Conservation (phyloP, 2,329 filamentous ascomycete genomes). For the Trichoderma sp. region DNA sequence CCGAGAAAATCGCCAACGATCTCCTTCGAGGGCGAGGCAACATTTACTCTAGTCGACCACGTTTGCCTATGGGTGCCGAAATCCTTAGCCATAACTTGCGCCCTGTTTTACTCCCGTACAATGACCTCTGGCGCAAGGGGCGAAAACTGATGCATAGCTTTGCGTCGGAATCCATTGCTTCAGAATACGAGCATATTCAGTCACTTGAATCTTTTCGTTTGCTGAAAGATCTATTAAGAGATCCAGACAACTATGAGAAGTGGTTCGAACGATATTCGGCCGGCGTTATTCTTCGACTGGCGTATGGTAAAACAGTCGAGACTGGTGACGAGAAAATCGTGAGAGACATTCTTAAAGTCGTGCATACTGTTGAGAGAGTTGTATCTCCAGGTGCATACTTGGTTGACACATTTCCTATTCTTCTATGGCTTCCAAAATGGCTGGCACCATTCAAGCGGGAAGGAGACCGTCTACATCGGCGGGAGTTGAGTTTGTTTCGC, state of each 20-base stretch:
- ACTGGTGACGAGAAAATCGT: background rate
- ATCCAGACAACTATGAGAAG: background rate
- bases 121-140: constrained; percentile 4
- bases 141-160: background rate
- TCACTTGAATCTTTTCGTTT: background rate
- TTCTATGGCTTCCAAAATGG: constrained; percentile 35
- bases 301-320: background rate
- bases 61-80: constrained; percentile 33
- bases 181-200: background rate
- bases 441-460: constrained; percentile 47
- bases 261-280: background rate
- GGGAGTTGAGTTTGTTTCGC: constrained; percentile 27
- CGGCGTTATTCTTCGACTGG: background rate
- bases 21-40: constrained; percentile 48
- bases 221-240: background rate
- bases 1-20: constrained; percentile 47
- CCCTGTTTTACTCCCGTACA: constrained; percentile 2
- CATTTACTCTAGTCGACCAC: constrained; percentile 49
- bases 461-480: background rate
- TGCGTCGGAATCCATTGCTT: background rate
- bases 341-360: background rate
- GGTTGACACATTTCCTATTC: background rate
- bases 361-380: background rate
- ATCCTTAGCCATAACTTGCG: background rate
- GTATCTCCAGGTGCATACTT: background rate